Base-by-base conservation (phyloP, 1,284 basidiomycete species). In the Chiua sp. region DNA sequence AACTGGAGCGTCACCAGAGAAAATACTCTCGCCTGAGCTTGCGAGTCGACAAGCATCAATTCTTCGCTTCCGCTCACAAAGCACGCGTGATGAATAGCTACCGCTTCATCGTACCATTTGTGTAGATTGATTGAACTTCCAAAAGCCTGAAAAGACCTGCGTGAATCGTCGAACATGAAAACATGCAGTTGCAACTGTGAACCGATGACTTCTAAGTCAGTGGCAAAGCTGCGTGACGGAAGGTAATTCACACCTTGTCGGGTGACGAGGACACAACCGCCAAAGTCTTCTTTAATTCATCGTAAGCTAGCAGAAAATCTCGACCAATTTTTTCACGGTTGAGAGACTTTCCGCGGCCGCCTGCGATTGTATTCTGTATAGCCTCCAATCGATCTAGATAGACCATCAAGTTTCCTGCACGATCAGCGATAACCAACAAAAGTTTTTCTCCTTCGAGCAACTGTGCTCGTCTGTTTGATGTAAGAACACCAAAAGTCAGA, bases 1-100 rank as follows among this genome's bases (percentile, higher is more conserved):
- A 84, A 84, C 55, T 83, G 80, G 55, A 81, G 76, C 0, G 81
- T 81, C 2, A 81, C 68, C 30, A 84, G 63, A 6, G 84, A 86
- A 62, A 80, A 87, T 2, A 86, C 76, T 3, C 84, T 71, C 5
- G 76, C 78, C 28, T 73, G 75, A 0, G 68, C 69, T 12, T 54
- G 65, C 5, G 75, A 73, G 61, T 86, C 83, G 12, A 86, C 70
- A 3, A 87, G 65, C 1, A 81, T 60, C 4, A 87, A 58, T 60
- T 86, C 84, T 58, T 87, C 84, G 37, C 65, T 77, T 13, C 82
- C 80, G 28, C 68, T 73, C 5, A 80, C 71, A 57, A 70, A 72
- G 23, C 69, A 73, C 22, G 80, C 66, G 30, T 74, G 72, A 3
- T 51, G 55, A 52, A 85, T 75, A 7, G 61, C 57, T 0, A 66